Base-by-base conservation (phyloP, 83 land plant genomes). In the Isoetes engelmannii region DNA sequence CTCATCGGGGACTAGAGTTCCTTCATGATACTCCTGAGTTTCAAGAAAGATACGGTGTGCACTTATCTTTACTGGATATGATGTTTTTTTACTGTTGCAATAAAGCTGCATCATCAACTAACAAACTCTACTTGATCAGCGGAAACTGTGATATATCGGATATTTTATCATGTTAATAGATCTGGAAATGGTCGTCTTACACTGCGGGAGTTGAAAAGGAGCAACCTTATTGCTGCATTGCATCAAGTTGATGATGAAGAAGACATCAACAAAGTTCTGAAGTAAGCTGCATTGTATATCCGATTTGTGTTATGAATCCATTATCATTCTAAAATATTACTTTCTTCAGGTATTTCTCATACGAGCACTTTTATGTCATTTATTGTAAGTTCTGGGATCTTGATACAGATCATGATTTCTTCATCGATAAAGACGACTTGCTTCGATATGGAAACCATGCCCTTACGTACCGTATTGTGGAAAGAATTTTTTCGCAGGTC, bases 311-410 rank as follows among this genome's bases (percentile, higher is more conserved):
- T 28, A 28, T 28, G 37, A 28, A 28, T 28, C 37, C 37, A 28
- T 28, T 28, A 28, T 28, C 37, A 28, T 28, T 28, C 37, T 28
- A 28, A 28, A 28, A 28, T 28, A 28, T 28, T 28, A 28, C 37
- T 65, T 65, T 7, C 19, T 49, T 50, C 77, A 93, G 98, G 80
- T 93, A 93, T 70, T 93, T 93, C 61, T 93, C 98, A 4, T 93
- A 93, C 75, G 98, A 93, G 69, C 98, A 93, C 65, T 93, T 93
- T 51, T 93, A 93, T 80, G 98, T 93, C 8, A 93, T 93, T 69
- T 93, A 93, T 76, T 93, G 98, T 85, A 93, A 93, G 76, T 93
- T 93, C 74, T 93, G 98, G 98, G 98, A 93, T 82, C 86, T 93
- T 15, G 98, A 93, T 72, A 84, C 88, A 47, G 99, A 94, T 76